Conservation (phyloP, 768 basidiomycete species). For the Serendipita sp. region DNA sequence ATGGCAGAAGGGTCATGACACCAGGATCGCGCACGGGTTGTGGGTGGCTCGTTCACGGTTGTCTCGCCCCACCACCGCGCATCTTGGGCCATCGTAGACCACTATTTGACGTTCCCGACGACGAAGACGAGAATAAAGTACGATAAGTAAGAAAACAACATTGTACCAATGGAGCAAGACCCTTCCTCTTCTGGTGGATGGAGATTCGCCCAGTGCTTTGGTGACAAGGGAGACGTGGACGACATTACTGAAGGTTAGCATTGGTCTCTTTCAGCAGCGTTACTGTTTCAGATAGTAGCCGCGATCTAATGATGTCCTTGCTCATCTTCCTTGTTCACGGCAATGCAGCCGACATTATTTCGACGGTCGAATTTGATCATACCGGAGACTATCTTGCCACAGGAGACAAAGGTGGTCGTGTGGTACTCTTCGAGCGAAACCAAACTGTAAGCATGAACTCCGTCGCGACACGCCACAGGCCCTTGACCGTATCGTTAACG, state of each 20-base stretch:
- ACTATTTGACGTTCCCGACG: not conserved
- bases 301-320: conserved; percentile 8
- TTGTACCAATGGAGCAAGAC: conserved; percentile 55
- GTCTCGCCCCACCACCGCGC: not conserved
- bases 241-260: conserved; percentile 93
- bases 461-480: not conserved
- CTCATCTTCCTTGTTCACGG: conserved; percentile 13
- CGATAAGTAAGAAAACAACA: not conserved
- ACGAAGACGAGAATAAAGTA: not conserved
- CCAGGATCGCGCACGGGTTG: not conserved
- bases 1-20: no score
- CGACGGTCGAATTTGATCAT: conserved; percentile 98
- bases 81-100: not conserved
- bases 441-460: conserved; percentile 53
- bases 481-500: not conserved
- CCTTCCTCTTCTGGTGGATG: conserved; percentile 74
- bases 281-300: not conserved
- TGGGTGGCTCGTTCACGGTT: not conserved
- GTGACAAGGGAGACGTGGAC: conserved; percentile 98
- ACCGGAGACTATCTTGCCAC: conserved; percentile 99
- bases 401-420: conserved; percentile 97
- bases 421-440: conserved; percentile 96
- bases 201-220: conserved; percentile 99
- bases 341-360: conserved; percentile 90
- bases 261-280: conserved; percentile 9